Evolutionary conservation across 148 eudicot species (phyloP).

Genomic region (Cornus kousa): DNA sequence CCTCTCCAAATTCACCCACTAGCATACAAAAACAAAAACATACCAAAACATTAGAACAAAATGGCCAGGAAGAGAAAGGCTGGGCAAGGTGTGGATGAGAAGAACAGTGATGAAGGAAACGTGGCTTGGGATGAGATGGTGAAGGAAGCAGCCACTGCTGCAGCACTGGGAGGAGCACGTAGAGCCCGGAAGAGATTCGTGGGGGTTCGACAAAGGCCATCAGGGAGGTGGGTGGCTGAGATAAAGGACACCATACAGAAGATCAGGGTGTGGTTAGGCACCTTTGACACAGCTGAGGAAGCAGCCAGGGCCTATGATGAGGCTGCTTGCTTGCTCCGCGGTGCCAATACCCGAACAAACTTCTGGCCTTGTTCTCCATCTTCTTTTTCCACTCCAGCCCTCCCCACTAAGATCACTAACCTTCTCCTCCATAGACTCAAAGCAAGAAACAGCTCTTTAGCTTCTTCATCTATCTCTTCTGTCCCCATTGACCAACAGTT

Average conservation of each 20-base stretch:
- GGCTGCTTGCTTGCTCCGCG: constrained; percentile 26
- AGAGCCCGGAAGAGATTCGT: constrained; percentile 11
- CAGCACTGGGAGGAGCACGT: not conserved
- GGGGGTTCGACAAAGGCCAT: constrained; percentile 19
- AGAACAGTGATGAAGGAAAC: not conserved
- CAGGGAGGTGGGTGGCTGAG: constrained; percentile 21
- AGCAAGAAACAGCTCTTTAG: not conserved
- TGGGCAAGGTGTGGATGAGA: not conserved
- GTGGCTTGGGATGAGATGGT: constrained; percentile 5
- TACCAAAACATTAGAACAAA: not conserved
- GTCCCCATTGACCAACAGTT: constrained; percentile 9
- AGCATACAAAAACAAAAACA: not conserved
- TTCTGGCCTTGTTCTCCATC: constrained; percentile 15
- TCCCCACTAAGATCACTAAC: constrained; percentile 15
- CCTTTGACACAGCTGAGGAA: constrained; percentile 19
- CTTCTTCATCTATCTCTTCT: not conserved
- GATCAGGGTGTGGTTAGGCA: constrained; percentile 20
- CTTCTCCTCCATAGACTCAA: constrained; percentile 14
- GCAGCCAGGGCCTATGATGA: constrained; percentile 22
- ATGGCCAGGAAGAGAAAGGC: constrained; percentile 20
- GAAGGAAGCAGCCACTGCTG: not conserved
- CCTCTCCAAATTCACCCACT: not conserved
- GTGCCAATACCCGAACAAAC: constrained; percentile 15
- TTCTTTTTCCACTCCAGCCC: constrained; percentile 1
- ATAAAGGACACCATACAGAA: constrained; percentile 17